Evolutionary conservation across 2,329 filamentous ascomycete species (phyloP).

Genomic region (Falciphora oryzae): DNA sequence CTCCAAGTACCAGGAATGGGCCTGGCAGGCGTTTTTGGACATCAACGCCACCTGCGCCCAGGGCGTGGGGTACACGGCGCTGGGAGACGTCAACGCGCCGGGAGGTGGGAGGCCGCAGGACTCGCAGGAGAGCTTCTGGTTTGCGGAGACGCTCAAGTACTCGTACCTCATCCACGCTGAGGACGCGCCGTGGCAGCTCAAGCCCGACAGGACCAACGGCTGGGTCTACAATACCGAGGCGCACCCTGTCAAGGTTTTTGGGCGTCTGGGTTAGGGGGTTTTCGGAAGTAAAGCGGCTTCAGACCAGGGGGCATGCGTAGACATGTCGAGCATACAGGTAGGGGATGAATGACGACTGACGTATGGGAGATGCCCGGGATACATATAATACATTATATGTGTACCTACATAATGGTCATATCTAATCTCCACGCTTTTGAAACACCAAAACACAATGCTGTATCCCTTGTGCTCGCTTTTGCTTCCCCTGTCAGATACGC

Average conservation of each 20-base stretch:
- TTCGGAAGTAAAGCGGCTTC: too few species aligned
- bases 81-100: constrained; percentile 58
- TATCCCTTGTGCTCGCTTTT: not conserved
- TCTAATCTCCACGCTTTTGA: not conserved
- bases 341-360: not conserved
- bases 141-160: constrained; percentile 86
- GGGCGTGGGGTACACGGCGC: constrained; percentile 60
- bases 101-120: constrained; percentile 58
- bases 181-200: constrained; percentile 50
- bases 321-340: not conserved
- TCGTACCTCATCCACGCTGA: constrained; percentile 63
- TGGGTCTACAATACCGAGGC: constrained; percentile 48
- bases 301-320: too few species aligned
- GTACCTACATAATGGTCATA: not conserved
- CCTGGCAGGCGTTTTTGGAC: constrained; percentile 69
- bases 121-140: constrained; percentile 82
- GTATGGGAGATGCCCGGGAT: not conserved
- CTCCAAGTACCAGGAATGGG: constrained; percentile 73
- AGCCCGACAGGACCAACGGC: constrained; percentile 36
- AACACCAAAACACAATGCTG: not conserved
- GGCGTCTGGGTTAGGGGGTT: not conserved
- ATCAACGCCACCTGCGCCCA: constrained; percentile 60
- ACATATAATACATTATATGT: not conserved
- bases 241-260: constrained; percentile 31
- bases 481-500: not conserved